Conservation (phyloP, 805 yeast genomes). For the Candida ponderosae region DNA sequence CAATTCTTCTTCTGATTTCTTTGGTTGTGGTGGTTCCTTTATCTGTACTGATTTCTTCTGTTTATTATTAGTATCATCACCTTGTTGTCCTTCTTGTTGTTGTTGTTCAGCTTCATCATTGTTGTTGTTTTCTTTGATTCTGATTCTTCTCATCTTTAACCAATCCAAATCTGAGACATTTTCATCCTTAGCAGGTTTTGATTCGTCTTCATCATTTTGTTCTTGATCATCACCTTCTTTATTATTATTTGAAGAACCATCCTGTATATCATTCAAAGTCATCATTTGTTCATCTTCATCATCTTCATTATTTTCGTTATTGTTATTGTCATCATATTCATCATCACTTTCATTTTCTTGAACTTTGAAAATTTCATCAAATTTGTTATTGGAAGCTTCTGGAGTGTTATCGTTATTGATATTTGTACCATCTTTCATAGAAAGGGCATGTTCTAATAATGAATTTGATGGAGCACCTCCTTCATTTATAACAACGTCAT, state of each 20-base stretch:
- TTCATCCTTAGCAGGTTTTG: constrained; percentile 35
- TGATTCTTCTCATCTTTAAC: constrained; percentile 67
- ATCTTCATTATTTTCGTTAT: constrained; percentile 19
- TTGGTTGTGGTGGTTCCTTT: constrained; percentile 14
- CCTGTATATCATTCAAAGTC: constrained; percentile 24
- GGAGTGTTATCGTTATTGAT: constrained; percentile 1
- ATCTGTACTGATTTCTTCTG: constrained; percentile 5
- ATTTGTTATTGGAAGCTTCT: constrained; percentile 12
- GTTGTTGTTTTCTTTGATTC: constrained; percentile 49
- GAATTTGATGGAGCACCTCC: constrained; percentile 28
- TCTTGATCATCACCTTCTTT: constrained; percentile 18
- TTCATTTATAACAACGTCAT: constrained; percentile 27
- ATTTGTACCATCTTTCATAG: constrained; percentile 22
- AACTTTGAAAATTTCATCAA: constrained; percentile 17
- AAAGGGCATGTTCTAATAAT: constrained; percentile 30
- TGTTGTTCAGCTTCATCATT: constrained; percentile 4
- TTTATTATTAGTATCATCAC: constrained; percentile 2
- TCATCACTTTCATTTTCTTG: constrained; percentile 36
- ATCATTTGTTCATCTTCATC: constrained; percentile 47
- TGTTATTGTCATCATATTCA: constrained; percentile 31
- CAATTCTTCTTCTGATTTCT: constrained; percentile 36
- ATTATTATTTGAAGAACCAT: too few species aligned
- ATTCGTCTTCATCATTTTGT: constrained; percentile 17
- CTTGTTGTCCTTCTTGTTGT: constrained; percentile 5
- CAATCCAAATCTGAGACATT: constrained; percentile 75